Evolutionary conservation across 257 asterid species (phyloP).

Genomic region (Solanum pinnatisectum): DNA sequence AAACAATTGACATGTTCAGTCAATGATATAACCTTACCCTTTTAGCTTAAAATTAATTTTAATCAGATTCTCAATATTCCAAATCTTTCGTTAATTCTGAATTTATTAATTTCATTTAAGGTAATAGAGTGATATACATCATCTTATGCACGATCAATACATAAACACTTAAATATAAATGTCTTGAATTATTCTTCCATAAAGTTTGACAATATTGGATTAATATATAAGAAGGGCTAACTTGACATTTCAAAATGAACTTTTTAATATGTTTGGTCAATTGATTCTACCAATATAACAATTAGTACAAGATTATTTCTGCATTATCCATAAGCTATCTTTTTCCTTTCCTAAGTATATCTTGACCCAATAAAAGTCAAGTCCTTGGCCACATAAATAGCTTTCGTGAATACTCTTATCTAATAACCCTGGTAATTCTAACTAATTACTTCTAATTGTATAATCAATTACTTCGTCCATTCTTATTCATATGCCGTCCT

Average conservation of each 20-base stretch:
- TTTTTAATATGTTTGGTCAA: not conserved
- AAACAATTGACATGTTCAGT: not conserved
- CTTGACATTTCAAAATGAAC: not conserved
- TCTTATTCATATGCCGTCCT: not conserved
- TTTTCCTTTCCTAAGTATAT: not conserved
- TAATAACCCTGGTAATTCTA: not conserved
- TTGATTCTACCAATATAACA: not conserved
- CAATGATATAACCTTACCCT: not conserved
- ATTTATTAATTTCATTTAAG: not conserved
- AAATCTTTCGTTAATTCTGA: not conserved
- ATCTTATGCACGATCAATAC: not conserved
- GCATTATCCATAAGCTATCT: not conserved
- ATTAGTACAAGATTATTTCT: not conserved
- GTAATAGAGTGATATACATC: not conserved
- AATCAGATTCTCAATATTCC: not conserved
- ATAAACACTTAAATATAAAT: not conserved
- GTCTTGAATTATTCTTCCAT: not conserved
- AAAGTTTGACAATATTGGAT: not conserved
- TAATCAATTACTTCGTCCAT: not conserved
- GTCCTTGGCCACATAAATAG: not conserved
- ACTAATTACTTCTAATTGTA: not conserved
- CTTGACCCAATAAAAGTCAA: constrained; percentile 10
- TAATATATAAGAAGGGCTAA: not conserved
- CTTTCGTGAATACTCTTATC: not conserved
- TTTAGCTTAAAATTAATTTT: not conserved